A percentile compares a stretch with the other conserved stretches of the same genome.
Conservation (phyloP, 2,329 filamentous ascomycete species). For the Cladosporium sp. region DNA sequence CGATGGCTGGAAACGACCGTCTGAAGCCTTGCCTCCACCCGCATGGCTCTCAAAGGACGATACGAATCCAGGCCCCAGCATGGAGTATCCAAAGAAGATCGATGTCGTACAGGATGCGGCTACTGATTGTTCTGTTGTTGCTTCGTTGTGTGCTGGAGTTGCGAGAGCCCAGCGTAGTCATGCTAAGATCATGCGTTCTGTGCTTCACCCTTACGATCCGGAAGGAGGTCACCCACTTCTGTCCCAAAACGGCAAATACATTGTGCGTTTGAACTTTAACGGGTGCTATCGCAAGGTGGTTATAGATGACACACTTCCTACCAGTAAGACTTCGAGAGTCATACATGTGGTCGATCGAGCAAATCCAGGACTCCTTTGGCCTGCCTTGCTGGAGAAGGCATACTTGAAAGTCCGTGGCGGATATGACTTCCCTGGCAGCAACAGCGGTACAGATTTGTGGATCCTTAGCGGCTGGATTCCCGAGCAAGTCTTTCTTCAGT, state of each 20-base stretch:
- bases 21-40: constrained; percentile 62
- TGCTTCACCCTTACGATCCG: constrained; percentile 75
- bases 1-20: constrained; percentile 77
- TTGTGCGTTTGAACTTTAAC: constrained; percentile 93
- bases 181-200: constrained; percentile 69
- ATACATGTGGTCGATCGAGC: constrained; percentile 86
- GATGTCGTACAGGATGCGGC: constrained; percentile 95
- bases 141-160: constrained; percentile 83
- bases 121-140: constrained; percentile 95
- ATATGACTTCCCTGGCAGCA: constrained; percentile 97
- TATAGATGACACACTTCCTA: constrained; percentile 85
- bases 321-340: constrained; percentile 71
- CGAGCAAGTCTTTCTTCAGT: constrained; percentile 89
- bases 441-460: constrained; percentile 93
- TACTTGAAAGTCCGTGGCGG: constrained; percentile 94
- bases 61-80: constrained; percentile 49
- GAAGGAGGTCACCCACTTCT: constrained; percentile 58
- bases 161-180: constrained; percentile 69
- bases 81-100: constrained; percentile 61
- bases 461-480: constrained; percentile 95
- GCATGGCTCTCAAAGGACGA: constrained; percentile 39
- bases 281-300: constrained; percentile 84
- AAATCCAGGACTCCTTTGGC: constrained; percentile 83
- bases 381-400: constrained; percentile 90
- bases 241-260: constrained; percentile 83